Conservation (phyloP, 2,329 filamentous ascomycete genomes). For the Teratosphaeria pseudoeucalypti region DNA sequence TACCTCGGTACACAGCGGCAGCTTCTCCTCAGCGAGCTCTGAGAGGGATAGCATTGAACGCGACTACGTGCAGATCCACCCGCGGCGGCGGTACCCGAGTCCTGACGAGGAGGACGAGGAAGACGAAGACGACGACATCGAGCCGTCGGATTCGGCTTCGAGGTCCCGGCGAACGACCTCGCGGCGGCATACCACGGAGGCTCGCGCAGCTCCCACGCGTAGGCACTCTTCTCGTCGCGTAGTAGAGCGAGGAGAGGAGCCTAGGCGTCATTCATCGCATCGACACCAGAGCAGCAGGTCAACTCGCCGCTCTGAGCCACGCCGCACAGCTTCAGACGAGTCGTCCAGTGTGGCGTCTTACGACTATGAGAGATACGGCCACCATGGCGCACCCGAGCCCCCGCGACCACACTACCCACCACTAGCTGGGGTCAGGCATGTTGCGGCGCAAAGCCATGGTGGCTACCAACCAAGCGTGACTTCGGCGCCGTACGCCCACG, state of each 20-base stretch:
- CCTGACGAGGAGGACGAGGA: conserved; percentile 9
- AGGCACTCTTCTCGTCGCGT: conserved; percentile 30
- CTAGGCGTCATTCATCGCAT: conserved; percentile 15
- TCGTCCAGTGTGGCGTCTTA: conserved; percentile 33
- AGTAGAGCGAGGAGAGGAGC: conserved; percentile 11
- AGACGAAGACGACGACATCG: conserved; percentile 33
- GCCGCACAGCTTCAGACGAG: conserved; percentile 25
- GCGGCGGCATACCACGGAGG: conserved; percentile 26
- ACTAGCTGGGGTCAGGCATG: conserved; percentile 20
- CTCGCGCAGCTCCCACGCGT: conserved; percentile 23
- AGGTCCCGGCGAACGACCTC: conserved; percentile 25
- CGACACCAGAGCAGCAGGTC: conserved; percentile 12
- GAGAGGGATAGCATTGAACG: conserved; percentile 13
- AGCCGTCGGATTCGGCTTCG: conserved; percentile 41
- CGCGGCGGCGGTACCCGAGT: conserved; percentile 14
- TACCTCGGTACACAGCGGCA: conserved; percentile 13
- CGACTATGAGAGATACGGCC: conserved; percentile 36
- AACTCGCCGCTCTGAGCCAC: conserved; percentile 16
- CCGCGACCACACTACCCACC: conserved; percentile 24
- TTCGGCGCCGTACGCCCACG: conserved; percentile 11
- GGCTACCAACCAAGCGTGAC: conserved; percentile 24
- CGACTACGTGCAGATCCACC: conserved; percentile 9
- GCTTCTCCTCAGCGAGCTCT: conserved; percentile 19
- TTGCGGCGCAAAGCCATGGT: conserved; percentile 20
- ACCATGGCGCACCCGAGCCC: conserved; percentile 24